Percentiles rank a stretch among this genome's conserved stretches.
These are phyloP conservation scores for Nitzschia sp. DNA, from an alignment of 108 stramenopile genomes.

Conservation along the genomic window DNA sequence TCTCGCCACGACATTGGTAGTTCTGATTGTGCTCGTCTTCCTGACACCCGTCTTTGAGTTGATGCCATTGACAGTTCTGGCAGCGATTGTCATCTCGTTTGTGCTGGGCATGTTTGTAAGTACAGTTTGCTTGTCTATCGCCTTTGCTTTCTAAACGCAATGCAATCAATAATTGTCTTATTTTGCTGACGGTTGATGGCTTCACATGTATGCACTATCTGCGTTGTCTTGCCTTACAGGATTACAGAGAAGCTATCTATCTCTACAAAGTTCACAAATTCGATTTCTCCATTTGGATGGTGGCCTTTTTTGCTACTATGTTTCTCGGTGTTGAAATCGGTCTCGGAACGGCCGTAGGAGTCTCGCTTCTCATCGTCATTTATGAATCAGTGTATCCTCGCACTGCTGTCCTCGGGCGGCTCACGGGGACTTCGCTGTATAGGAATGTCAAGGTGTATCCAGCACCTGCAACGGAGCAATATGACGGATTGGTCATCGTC, in stretches of 20 bases:
- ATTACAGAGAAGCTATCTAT: no score
- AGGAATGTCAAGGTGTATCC: slow-evolving; percentile 57
- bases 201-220: no score
- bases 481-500: slow-evolving; percentile 46
- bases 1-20: slow-evolving; percentile 57
- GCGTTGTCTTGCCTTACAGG: no score
- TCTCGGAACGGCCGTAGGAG: no score
- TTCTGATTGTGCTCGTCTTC: slow-evolving; percentile 58
- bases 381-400: slow-evolving; percentile 58
- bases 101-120: slow-evolving; percentile 56
- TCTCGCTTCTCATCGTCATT: slow-evolving; percentile 54
- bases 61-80: slow-evolving; percentile 47
- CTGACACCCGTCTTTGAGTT: slow-evolving; percentile 73
- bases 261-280: no score
- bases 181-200: no score
- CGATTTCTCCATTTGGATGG: no score
- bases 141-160: no score
- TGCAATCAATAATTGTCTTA: no score
- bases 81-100: slow-evolving; percentile 63
- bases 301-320: no score
- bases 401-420: slow-evolving; percentile 55
- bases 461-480: slow-evolving; percentile 15
- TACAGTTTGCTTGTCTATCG: no score
- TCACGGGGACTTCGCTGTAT: slow-evolving; percentile 51
- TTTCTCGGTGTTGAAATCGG: no score